These are phyloP conservation scores for Exophiala lecanii-corni DNA, from an alignment of 2,329 filamentous ascomycete genomes.

Conservation along the genomic window DNA sequence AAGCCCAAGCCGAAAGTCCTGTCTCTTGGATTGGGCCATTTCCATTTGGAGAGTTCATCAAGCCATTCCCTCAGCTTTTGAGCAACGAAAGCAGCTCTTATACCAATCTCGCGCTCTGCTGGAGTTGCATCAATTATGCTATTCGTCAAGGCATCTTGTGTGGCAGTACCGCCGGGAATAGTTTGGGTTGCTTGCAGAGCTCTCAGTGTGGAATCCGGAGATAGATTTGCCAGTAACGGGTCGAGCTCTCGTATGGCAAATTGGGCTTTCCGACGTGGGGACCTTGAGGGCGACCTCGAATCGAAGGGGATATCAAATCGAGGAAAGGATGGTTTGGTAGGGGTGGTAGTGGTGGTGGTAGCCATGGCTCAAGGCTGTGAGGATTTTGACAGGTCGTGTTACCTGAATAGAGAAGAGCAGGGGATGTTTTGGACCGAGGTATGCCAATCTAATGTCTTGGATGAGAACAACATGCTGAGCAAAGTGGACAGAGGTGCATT, in stretches of 20 bases:
- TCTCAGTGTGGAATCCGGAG: conserved; percentile 50
- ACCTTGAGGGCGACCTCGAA: conserved; percentile 35
- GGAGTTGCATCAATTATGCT: conserved; percentile 54
- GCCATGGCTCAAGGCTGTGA: background rate
- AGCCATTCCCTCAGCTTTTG: conserved; percentile 57
- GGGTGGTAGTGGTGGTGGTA: conserved; percentile 14
- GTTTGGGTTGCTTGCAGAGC: conserved; percentile 44
- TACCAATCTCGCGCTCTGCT: conserved; percentile 55
- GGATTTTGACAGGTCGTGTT: too few relatives aligned
- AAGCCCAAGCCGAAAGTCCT: conserved; percentile 40
- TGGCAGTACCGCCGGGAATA: conserved; percentile 36
- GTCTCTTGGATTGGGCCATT: conserved; percentile 47
- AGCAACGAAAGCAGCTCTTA: conserved; percentile 55
- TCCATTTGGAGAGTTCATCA: conserved; percentile 55
- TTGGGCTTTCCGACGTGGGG: conserved; percentile 34
- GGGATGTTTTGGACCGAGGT: background rate
- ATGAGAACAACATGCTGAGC: background rate
- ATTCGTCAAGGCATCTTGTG: conserved; percentile 37
- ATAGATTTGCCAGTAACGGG: conserved; percentile 49
- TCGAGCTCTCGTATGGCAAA: conserved; percentile 39
- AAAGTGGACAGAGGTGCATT: background rate
- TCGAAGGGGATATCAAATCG: conserved; percentile 25
- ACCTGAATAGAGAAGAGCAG: background rate
- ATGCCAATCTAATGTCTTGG: background rate
- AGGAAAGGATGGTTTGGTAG: conserved; percentile 22